Base-by-base conservation (phyloP, 495 filamentous ascomycete species). In the Daldinia bambusicola region DNA sequence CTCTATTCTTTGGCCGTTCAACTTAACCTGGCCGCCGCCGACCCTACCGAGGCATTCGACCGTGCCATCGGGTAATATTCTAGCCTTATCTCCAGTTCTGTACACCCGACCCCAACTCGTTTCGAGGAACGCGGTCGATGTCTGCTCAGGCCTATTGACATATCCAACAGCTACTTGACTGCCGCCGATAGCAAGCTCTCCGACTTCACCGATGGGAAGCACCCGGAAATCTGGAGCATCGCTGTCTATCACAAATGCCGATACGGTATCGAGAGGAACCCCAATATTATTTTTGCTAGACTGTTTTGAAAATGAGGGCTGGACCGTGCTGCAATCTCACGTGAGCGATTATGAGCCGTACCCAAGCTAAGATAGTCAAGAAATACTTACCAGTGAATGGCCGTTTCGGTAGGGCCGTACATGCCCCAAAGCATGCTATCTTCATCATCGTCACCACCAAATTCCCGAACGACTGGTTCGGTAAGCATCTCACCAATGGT, bases 401-500 rank as follows among this genome's bases (percentile, higher is more conserved):
- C 84, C 13, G 91, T 91, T 79, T 95, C 93, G 0, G 93, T 95
- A 10, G 93, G 93, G 0, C 93, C 93, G 72, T 97, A 97, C 93
- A 95, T 94, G 0, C 87, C 92, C 82, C 90, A 90, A 0, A 97
- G 84, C 32, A 94, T 86, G 64, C 84, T 82, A 40, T 48, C 16
- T 16, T 75, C 70, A 0, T 65, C 72, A 1, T 79, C 74, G 31
- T 74, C 72, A 4, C 83, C 83, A 1, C 90, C 91, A 81, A 93
- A 97, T 75, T 94, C 91, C 41, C 88, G 81, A 7, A 94, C 81
- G 1, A 97, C 86, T 4, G 85, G 84, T 20, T 82, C 81, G 0
- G 91, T 93, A 30, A 97, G 86, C 91, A 94, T 95, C 79, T 97
- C 93, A 4, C 93, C 93, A 69, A 95, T 96, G 0, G 93, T 95